Base-by-base conservation (phyloP, 2,329 filamentous ascomycete genomes). In the Colletotrichum echinochloae region DNA sequence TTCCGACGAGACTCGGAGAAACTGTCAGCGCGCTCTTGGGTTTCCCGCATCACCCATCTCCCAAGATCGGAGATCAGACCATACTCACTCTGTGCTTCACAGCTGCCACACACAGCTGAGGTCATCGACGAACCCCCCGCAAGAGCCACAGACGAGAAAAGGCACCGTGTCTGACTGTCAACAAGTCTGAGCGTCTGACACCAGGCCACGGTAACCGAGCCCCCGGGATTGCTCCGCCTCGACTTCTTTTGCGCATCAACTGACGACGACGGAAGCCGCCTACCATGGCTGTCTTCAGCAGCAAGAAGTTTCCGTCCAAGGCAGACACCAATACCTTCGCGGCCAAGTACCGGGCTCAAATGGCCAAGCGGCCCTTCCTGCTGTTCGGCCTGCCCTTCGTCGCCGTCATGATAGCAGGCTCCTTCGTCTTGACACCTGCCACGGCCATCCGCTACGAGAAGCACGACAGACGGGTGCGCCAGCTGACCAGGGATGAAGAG, bases 361-460 rank as follows among this genome's bases (percentile, higher is more conserved):
- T 99, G 75, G 86, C 89, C 69, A 91, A 88, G 77, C 94, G 93
- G 76, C 97, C 96, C 1, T 99, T 99, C 80, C 84, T 94, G 35
- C 89, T 97, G 73, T 99, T 99, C 79, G 97, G 97, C 2, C 87
- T 99, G 5, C 97, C 96, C 0, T 99, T 99, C 81, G 88, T 99
- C 74, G 84, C 89, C 66, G 91, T 97, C 69, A 97, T 99, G 78
- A 89, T 99, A 33, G 94, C 92, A 1, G 95, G 94, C 0, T 97
- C 94, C 3, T 99, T 99, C 81, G 92, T 97, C 76, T 88, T 99
- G 59, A 98, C 96, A 0, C 96, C 95, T 1, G 96, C 95, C 6
- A 95, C 97, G 28, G 96, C 97, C 18, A 86, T 99, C 59, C 89
- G 97, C 69, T 99, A 98, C 82, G 96, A 99, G 83, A 90, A 93